A percentile compares a stretch with the other conserved stretches of the same genome.
Evolutionary conservation across 345 rosid genomes (phyloP).

Genomic region (Linum usitatissimum): DNA sequence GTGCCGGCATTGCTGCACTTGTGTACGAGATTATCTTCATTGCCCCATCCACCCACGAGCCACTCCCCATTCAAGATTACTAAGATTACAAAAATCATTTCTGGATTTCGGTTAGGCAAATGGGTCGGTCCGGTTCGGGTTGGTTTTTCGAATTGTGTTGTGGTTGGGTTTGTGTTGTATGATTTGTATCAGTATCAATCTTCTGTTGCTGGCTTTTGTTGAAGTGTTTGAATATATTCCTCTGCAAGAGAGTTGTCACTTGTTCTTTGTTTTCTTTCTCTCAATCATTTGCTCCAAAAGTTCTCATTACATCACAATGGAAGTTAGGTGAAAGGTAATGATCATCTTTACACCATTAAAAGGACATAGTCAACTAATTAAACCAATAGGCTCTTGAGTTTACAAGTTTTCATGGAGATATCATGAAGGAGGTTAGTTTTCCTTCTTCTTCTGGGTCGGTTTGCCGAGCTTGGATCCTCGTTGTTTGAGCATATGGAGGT

Average conservation of each 20-base stretch:
- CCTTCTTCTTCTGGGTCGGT: conserved; percentile 31
- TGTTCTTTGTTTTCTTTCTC: conserved; percentile 16
- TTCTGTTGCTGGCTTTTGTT: conserved; percentile 12
- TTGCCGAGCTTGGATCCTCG: conserved; percentile 49
- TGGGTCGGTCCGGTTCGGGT: neutral
- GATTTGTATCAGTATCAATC: neutral
- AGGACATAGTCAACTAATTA: neutral
- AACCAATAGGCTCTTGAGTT: neutral
- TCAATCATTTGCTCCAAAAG: conserved; percentile 10
- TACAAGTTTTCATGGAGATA: too few species aligned
- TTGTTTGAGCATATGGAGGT: conserved; percentile 63
- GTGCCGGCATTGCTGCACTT: conserved; percentile 19
- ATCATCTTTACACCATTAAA: neutral
- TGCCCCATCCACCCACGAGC: conserved; percentile 19
- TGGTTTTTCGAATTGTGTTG: neutral
- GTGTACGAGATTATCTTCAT: conserved; percentile 22
- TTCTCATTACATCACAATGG: neutral
- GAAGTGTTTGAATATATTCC: conserved; percentile 12
- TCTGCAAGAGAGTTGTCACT: conserved; percentile 10
- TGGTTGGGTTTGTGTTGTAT: neutral
- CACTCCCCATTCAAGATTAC: conserved; percentile 12
- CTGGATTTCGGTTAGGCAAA: conserved; percentile 1
- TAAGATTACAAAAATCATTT: neutral
- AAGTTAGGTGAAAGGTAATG: neutral
- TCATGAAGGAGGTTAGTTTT: conserved; percentile 26